Percentiles rank a stretch among this genome's conserved stretches.
Conservation (phyloP, 2,329 filamentous ascomycete species). For the Meredithiella fracta region DNA sequence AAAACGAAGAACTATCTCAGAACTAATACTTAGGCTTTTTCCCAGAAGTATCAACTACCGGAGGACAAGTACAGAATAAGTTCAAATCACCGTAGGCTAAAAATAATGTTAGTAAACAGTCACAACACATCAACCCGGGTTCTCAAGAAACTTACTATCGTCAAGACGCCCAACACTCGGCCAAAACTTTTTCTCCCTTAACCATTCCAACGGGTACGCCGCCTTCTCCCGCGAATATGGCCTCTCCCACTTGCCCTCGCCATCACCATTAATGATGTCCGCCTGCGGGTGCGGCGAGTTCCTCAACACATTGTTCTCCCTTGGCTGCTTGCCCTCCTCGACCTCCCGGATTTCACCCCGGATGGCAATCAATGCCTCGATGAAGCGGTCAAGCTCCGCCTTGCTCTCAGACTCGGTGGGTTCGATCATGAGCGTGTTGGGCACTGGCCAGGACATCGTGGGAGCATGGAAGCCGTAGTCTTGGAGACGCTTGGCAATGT, state of each 20-base stretch:
- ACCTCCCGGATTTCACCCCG: slow-evolving; percentile 69
- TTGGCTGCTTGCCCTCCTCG: slow-evolving; percentile 61
- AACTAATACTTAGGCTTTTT: slow-evolving; percentile 10
- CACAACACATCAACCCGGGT: neutral
- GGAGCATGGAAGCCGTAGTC: slow-evolving; percentile 96
- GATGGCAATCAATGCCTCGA: slow-evolving; percentile 76
- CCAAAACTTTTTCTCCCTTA: slow-evolving; percentile 97
- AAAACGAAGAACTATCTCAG: slow-evolving; percentile 8
- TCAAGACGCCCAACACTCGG: slow-evolving; percentile 72
- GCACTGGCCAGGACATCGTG: slow-evolving; percentile 92
- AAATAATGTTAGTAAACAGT: slow-evolving; percentile 2
- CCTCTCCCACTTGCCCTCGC: slow-evolving; percentile 53
- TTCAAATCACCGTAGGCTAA: slow-evolving; percentile 78
- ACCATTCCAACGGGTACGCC: slow-evolving; percentile 67
- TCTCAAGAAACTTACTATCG: slow-evolving; percentile 48
- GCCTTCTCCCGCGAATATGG: slow-evolving; percentile 67
- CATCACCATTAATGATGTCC: slow-evolving; percentile 51
- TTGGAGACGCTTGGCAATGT: slow-evolving; percentile 89
- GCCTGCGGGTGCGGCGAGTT: slow-evolving; percentile 73
- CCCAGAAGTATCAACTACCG: slow-evolving; percentile 49
- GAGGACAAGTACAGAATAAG: slow-evolving; percentile 86
- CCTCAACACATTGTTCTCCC: slow-evolving; percentile 69
- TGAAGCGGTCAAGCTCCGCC: slow-evolving; percentile 83
- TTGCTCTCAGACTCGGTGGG: slow-evolving; percentile 89
- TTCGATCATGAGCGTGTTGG: slow-evolving; percentile 95